A percentile compares a stretch with the other conserved stretches of the same genome.
phyloP scores from a whole-genome alignment of 305 asterid species.

The Caryopteris hybrid region DNA sequence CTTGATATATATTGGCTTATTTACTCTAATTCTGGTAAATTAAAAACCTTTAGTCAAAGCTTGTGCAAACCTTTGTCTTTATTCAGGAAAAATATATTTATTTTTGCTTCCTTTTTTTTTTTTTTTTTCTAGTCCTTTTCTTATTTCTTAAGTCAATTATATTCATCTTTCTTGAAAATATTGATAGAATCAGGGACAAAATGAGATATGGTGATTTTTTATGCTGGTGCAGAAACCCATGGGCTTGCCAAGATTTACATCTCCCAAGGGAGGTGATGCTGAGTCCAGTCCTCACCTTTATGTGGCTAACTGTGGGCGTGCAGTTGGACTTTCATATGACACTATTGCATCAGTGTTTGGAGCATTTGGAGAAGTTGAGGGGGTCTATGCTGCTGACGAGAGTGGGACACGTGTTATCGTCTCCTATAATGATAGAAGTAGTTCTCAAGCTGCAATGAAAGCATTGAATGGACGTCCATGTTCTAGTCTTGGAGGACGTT shows the following conservation, averaged over 20 bases:
- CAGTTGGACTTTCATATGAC: conserved; percentile 68
- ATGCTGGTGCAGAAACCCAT: conserved; percentile 36
- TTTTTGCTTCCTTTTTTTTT: too few species aligned
- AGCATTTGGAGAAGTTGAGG: conserved; percentile 53
- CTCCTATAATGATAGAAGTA: conserved; percentile 41
- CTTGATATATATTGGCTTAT: neutral
- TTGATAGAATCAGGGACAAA: neutral
- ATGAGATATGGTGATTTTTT: neutral
- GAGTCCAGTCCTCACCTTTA: conserved; percentile 69
- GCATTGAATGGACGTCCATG: conserved; percentile 64
- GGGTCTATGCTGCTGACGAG: conserved; percentile 81
- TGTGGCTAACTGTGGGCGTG: conserved; percentile 96
- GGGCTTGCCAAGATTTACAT: conserved; percentile 74
- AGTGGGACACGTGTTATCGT: conserved; percentile 92
- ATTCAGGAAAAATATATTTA: too few species aligned
- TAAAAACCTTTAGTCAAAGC: too few species aligned
- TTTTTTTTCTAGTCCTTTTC: too few species aligned
- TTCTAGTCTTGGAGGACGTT: conserved; percentile 61
- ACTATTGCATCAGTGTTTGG: conserved; percentile 58
- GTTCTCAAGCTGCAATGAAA: conserved; percentile 61
- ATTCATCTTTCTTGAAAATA: neutral
- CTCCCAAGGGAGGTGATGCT: conserved; percentile 51
- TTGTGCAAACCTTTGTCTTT: too few species aligned
- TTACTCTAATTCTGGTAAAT: neutral
- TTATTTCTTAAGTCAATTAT: neutral